Base-by-base conservation (phyloP, 2,329 filamentous ascomycete species). In the Apiospora phragmitis region DNA sequence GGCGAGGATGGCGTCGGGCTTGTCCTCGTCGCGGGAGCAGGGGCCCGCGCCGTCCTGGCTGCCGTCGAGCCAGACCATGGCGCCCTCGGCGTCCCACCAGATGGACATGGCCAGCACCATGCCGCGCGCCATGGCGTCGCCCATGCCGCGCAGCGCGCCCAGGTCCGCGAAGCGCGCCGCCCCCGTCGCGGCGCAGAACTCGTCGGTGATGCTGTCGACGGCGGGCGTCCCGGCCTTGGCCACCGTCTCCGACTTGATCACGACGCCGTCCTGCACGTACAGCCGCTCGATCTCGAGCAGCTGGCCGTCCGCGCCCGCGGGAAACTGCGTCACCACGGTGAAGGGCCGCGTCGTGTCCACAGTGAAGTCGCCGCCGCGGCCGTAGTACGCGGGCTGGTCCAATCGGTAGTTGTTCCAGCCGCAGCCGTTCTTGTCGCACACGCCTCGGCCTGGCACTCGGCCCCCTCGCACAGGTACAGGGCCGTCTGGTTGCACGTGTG, bases 51-150 rank as follows among this genome's bases (percentile, higher is more conserved):
- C 82, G 59, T 83, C 80, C 73, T 85, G 84, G 72, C 80, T 83
- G 71, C 85, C 81, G 72, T 89, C 86, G 38, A 89, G 80, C 86
- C 86, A 89, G 21, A 83, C 81, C 87, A 89, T 88, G 72, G 82
- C 83, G 29, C 80, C 79, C 21, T 81, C 78, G 16, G 83, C 81
- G 72, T 88, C 86, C 80, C 85, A 86, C 86, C 86, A 88, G 65
- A 89, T 81, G 72, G 80, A 82, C 73, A 89, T 81, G 14, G 82
- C 81, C n/a, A 87, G 76, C 0, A 87, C 85, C 85, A 87, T 87
- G 59, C 82, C 83, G 38, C 84, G 77, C 38, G 75, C 76, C 73
- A 86, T 75, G 5, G 83, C 80, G 45, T 83, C 80, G 43, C 84
- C 84, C 79, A 85, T 84, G 6, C 75, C 80, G 73, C 80, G 80